These are phyloP conservation scores for Boletus edulis DNA, from an alignment of 768 basidiomycete genomes.

Conservation along the genomic window DNA sequence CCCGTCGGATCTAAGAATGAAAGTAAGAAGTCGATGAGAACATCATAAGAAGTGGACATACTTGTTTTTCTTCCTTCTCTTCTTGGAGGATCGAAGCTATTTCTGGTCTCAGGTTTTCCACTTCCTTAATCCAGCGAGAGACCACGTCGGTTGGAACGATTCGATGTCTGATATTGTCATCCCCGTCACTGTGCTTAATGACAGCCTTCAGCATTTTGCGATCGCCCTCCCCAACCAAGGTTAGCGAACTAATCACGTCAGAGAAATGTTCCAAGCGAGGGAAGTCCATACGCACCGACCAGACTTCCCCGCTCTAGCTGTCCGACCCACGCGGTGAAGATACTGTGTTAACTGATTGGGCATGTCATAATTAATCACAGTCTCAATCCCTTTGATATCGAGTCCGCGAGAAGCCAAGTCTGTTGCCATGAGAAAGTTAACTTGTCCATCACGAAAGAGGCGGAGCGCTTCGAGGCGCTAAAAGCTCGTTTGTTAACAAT, in stretches of 20 bases:
- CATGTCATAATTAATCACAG: conserved; percentile 99
- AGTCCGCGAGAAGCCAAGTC: conserved; percentile 94
- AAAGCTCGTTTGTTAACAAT: conserved; percentile 4
- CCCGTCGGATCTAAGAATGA: conserved; percentile 64
- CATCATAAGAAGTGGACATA: conserved; percentile 32
- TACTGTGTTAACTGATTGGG: conserved; percentile 90
- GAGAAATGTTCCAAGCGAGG: not conserved
- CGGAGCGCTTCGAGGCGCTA: conserved; percentile 87
- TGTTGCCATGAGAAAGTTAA: conserved; percentile 95
- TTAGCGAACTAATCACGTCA: conserved; percentile 66
- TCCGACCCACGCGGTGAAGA: conserved; percentile 95
- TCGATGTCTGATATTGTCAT: conserved; percentile 85
- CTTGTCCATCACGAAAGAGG: conserved; percentile 80
- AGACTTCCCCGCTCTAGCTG: conserved; percentile 90
- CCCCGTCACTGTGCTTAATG: conserved; percentile 79
- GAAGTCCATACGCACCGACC: conserved; percentile 64
- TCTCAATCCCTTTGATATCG: conserved; percentile 96
- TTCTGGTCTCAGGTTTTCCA: conserved; percentile 72
- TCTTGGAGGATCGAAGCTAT: conserved; percentile 79
- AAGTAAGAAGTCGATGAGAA: conserved; percentile 7
- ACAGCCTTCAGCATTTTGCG: conserved; percentile 95
- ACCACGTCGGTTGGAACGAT: conserved; percentile 78
- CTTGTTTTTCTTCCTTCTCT: conserved; percentile 94
- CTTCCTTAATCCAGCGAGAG: conserved; percentile 63
- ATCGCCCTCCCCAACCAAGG: conserved; percentile 93